These are phyloP conservation scores for Lepiota venenata DNA, from an alignment of 768 basidiomycete genomes.

Conservation along the genomic window DNA sequence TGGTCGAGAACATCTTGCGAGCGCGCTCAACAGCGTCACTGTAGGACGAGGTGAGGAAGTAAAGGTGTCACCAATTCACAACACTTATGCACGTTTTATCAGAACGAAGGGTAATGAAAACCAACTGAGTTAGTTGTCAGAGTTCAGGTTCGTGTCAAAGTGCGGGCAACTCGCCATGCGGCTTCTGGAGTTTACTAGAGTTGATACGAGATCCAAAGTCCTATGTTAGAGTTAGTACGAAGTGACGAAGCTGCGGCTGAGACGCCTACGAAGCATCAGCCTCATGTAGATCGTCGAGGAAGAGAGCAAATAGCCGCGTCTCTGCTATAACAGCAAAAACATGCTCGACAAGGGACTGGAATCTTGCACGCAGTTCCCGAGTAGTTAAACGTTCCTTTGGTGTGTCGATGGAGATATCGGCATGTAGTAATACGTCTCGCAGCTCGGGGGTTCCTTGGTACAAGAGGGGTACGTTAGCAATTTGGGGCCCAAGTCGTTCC, in stretches of 20 bases:
- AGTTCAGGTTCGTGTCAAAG: background rate
- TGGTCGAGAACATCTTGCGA: constrained; percentile 52
- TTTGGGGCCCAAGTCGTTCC: constrained; percentile 63
- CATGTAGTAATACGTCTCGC: constrained; percentile 54
- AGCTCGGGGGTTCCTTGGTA: constrained; percentile 73
- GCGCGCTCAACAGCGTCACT: constrained; percentile 50
- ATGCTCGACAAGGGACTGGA: constrained; percentile 67
- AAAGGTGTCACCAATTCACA: background rate
- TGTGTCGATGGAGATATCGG: constrained; percentile 47
- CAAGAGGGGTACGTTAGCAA: constrained; percentile 65
- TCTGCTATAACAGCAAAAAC: constrained; percentile 69
- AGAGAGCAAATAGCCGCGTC: constrained; percentile 65
- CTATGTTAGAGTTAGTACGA: constrained; percentile 27
- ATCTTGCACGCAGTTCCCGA: constrained; percentile 61
- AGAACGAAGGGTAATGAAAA: constrained; percentile 60
- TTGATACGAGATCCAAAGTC: constrained; percentile 62
- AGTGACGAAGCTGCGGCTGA: background rate
- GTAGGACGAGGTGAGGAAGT: constrained; percentile 1
- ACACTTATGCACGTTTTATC: constrained; percentile 39
- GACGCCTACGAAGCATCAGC: constrained; percentile 60
- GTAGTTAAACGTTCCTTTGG: constrained; percentile 56
- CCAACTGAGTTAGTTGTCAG: constrained; percentile 37
- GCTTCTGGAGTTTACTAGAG: constrained; percentile 61
- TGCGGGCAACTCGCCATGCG: constrained; percentile 45
- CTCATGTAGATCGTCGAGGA: constrained; percentile 73